Evolutionary conservation across 176 grass and related monocot species (phyloP), one percentile per base, ranked within the genome.

Genomic region (Raddia guianensis): DNA sequence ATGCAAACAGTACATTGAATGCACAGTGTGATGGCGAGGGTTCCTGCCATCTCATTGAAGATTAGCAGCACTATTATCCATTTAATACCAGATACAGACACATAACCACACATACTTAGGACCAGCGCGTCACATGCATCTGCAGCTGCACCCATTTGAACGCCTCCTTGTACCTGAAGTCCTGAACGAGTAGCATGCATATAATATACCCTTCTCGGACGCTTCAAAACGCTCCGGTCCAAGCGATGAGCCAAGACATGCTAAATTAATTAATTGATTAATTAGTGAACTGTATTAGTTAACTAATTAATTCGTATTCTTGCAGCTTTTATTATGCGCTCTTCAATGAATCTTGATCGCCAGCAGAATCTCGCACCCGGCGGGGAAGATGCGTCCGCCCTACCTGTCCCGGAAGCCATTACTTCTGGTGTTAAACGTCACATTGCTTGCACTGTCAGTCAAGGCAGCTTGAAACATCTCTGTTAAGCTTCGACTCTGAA

Each of bases 41-140:
- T 43, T 78, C 66, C 44, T 42, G 49, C 48, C 73, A 72, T 56
- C 66, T 48, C 74, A 51, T 77, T 79, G 32, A 73, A 79, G 46
- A 37, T 21, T 49, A 80, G 7, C 9, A 51, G 45, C 75, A 64
- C 58, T 6, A 68, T 16, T 56, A 18, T 43, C 18, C 76, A 76
- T 76, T 85, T 85, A 89, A 77, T 66, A 18, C 8, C 20, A 16
- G 83, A 86, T 90, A 54, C 73, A 16, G 83, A 90, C 88, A 8
- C 59, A 40, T 59, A 82, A 82, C 83, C 20, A 45, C 82, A 14
- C 77, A 44, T 34, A 12, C 32, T 44, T 66, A 72, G 81, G 82
- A 62, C 71, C 87, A 69, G 76, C 15, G 20, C 3, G 56, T 86
- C 87, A 86, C 78, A 60, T 89, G 75, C 73, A 12, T 42, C 75